Conservation (phyloP, 1,284 basidiomycete species). For the Tylopilus sp. region DNA sequence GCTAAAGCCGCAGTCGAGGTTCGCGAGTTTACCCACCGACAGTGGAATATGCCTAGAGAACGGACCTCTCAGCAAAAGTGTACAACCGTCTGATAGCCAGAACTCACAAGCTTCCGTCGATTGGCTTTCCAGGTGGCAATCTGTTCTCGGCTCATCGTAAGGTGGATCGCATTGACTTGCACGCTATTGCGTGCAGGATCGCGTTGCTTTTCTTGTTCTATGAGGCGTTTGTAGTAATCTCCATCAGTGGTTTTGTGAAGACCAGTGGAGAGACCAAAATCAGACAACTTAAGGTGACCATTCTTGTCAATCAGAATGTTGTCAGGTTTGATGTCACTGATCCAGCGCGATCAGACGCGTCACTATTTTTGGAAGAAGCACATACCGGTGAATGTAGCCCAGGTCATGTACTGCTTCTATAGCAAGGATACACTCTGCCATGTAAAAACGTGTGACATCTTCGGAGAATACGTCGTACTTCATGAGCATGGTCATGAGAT, state of each 20-base stretch:
- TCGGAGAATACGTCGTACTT: slow-evolving; percentile 99
- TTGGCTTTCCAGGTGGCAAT: slow-evolving; percentile 99
- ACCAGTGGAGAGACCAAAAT: slow-evolving; percentile 97
- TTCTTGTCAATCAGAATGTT: slow-evolving; percentile 97
- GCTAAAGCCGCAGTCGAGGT: background rate
- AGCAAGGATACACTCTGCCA: slow-evolving; percentile 97
- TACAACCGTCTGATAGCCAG: background rate
- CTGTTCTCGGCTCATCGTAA: slow-evolving; percentile 92
- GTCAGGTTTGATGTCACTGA: slow-evolving; percentile 97
- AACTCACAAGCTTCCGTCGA: slow-evolving; percentile 84
- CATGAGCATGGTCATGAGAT: slow-evolving; percentile 99
- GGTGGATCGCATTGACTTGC: slow-evolving; percentile 92
- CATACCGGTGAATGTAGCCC: slow-evolving; percentile 96
- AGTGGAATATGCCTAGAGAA: slow-evolving; percentile 85
- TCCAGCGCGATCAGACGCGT: slow-evolving; percentile 1
- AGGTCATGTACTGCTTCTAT: slow-evolving; percentile 98
- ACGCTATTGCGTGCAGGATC: slow-evolving; percentile 83
- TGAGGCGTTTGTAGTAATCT: slow-evolving; percentile 89
- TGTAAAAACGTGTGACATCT: slow-evolving; percentile 98
- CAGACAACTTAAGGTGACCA: slow-evolving; percentile 96
- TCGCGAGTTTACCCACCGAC: slow-evolving; percentile 61
- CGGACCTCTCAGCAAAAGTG: slow-evolving; percentile 9
- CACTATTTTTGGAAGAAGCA: slow-evolving; percentile 4
- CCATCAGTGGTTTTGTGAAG: slow-evolving; percentile 97
- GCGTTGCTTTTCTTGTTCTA: slow-evolving; percentile 60